Evolutionary conservation across 371 early-diverging fungal genomes (phyloP), one percentile per base, ranked within the genome.

Genomic region (Mortierella sp.): DNA sequence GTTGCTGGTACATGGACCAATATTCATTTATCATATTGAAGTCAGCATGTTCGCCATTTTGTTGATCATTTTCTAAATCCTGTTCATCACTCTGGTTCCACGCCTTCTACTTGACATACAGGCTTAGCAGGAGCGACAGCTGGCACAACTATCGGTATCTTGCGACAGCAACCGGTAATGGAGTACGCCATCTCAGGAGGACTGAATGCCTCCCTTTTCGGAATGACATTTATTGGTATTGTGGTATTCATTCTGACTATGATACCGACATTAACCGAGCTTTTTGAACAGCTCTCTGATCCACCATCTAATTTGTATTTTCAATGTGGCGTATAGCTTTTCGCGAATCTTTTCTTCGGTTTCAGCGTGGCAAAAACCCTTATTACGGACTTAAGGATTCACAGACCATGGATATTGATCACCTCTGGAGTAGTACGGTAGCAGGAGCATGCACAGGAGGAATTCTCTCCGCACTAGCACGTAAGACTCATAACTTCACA

Each of bases 361-460:
- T 85, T 60, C 89, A 90, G 66, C 82, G 86, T 32, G 82, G 74
- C 66, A 84, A 90, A 67, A 88, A 90, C 68, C 82, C 87, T 15
- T 77, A 82, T n/a, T 90, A 79, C 71, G 88, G 89, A 42, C 70
- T 88, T 29, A 88, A 88, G 54, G 86, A 87, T 62, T 89, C 89
- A 17, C 84, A 89, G 70, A 90, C 89, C 6, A 77, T 84, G 63
- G 88, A 88, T 32, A 69, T 85, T 43, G 90, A 90, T 82, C 85
- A 85, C 28, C 70, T 89, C 23, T 79, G 87, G 43, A 89, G 89
- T 34, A 90, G 90, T 70, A 83, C 88, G 0, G 70, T 89, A 82
- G 89, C 90, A 43, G 90, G 90, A 55, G 84, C 83, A 7, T 86
- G 84, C 10, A 88, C 88, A 29, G 90, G 90, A 64, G 89, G 90